Conservation (phyloP, 2,329 filamentous ascomycete species). For the Teratosphaeria zuluensis region DNA sequence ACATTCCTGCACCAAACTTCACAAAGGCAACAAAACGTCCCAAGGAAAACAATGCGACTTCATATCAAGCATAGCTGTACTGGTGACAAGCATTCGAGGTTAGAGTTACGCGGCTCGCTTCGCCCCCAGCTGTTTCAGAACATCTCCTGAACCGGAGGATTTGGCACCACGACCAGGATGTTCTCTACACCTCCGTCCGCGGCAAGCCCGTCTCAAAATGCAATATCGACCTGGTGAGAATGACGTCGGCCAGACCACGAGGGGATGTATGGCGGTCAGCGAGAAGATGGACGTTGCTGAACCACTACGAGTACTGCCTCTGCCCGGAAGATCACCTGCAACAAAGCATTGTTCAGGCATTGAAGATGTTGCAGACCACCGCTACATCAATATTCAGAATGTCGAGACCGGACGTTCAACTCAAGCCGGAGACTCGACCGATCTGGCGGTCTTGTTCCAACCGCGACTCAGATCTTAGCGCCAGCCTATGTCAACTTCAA, state of each 20-base stretch:
- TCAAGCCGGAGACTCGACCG: neutral
- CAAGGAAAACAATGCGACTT: neutral
- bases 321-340: neutral
- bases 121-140: neutral
- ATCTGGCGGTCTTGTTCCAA: neutral
- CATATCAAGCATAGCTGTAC: neutral
- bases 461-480: neutral
- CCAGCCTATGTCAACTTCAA: constrained; percentile 6
- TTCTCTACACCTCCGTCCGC: neutral
- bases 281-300: neutral
- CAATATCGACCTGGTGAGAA: neutral
- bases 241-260: neutral
- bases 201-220: neutral
- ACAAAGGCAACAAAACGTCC: neutral
- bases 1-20: neutral
- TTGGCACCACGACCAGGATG: neutral
- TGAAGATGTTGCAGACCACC: neutral
- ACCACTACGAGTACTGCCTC: neutral
- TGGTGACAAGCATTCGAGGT: neutral
- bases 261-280: neutral
- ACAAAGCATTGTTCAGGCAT: neutral
- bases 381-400: neutral
- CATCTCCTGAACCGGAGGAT: neutral
- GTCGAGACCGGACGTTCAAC: neutral
- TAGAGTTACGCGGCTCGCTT: neutral